Evolutionary conservation across 306 rosid genomes (phyloP).

Genomic region (Acacia crassicarpa): DNA sequence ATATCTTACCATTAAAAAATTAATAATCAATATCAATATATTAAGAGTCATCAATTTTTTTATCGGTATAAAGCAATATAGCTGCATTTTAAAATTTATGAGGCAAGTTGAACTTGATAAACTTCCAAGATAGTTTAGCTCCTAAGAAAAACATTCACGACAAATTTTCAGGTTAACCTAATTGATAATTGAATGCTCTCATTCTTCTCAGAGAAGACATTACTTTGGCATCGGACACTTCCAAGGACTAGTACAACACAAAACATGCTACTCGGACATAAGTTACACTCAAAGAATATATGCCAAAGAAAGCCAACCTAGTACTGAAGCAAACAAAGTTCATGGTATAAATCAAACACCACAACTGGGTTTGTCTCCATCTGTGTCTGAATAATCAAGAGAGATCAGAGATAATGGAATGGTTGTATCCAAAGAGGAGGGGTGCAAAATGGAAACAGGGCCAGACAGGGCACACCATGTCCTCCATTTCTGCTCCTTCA

Average conservation of each 20-base stretch:
- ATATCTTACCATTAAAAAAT: fast-evolving
- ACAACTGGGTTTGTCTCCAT: background rate
- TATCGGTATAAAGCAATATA: fast-evolving
- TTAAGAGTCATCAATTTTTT: too few relatives aligned
- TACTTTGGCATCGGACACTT: slow-evolving; percentile 36
- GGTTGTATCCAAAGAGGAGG: slow-evolving; percentile 59
- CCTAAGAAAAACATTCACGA: fast-evolving
- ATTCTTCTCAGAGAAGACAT: slow-evolving; percentile 33
- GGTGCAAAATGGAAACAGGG: slow-evolving; percentile 61
- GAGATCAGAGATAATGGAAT: slow-evolving; percentile 49
- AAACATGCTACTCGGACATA: background rate
- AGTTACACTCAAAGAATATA: slow-evolving; percentile 80
- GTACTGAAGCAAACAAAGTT: slow-evolving; percentile 36
- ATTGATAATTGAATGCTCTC: slow-evolving; percentile 3
- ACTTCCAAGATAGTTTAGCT: too few relatives aligned
- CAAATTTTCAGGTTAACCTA: too few relatives aligned
- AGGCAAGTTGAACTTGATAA: too few relatives aligned
- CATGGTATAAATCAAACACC: slow-evolving; percentile 14
- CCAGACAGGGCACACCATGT: slow-evolving; percentile 41
- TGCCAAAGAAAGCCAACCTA: slow-evolving; percentile 55
- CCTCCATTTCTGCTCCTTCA: slow-evolving; percentile 60
- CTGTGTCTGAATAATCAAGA: background rate
- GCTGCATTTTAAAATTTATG: too few relatives aligned
- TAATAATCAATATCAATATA: too few relatives aligned
- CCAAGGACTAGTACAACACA: slow-evolving; percentile 37